phyloP scores from a whole-genome alignment of 2,329 filamentous ascomycete species.

The Alternaria angustiovoidea region DNA sequence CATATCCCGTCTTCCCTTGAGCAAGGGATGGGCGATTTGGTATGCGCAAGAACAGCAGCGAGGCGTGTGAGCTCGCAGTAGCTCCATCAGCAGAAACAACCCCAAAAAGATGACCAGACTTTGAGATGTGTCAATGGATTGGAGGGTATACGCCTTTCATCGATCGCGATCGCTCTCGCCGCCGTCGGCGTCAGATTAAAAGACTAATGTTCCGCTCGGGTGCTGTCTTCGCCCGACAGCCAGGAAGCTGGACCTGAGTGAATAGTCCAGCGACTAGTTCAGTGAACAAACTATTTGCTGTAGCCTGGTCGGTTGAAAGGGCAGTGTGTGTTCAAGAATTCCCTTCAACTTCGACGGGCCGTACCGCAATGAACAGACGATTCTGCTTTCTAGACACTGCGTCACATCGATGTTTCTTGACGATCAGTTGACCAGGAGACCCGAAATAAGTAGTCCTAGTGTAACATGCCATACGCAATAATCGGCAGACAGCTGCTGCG shows the following conservation, averaged over 20 bases:
- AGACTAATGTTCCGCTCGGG: slow-evolving; percentile 9
- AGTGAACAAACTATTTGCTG: background rate
- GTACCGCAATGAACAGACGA: slow-evolving; percentile 41
- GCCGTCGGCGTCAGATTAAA: background rate
- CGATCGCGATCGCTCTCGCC: background rate
- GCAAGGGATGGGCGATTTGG: background rate
- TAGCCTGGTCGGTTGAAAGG: background rate
- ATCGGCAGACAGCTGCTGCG: slow-evolving; percentile 25
- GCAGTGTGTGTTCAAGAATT: slow-evolving; percentile 1
- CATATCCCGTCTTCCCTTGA: slow-evolving; percentile 4
- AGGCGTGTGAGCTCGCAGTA: slow-evolving; percentile 4
- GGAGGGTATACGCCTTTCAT: background rate
- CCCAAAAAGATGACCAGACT: background rate
- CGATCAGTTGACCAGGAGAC: slow-evolving; percentile 32
- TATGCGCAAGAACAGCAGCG: slow-evolving; percentile 1
- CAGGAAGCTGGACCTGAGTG: slow-evolving; percentile 14
- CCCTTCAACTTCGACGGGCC: slow-evolving; percentile 31
- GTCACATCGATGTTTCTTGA: slow-evolving; percentile 35
- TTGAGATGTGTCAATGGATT: background rate
- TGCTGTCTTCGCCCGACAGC: slow-evolving; percentile 20
- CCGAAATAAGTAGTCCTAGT: slow-evolving; percentile 37
- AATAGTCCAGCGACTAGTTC: slow-evolving; percentile 3
- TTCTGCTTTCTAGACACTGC: slow-evolving; percentile 32
- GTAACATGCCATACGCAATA: slow-evolving; percentile 37
- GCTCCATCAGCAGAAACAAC: background rate